Evolutionary conservation across 106 monocot species (phyloP).

Genomic region (Dioscorea dumetorum): DNA sequence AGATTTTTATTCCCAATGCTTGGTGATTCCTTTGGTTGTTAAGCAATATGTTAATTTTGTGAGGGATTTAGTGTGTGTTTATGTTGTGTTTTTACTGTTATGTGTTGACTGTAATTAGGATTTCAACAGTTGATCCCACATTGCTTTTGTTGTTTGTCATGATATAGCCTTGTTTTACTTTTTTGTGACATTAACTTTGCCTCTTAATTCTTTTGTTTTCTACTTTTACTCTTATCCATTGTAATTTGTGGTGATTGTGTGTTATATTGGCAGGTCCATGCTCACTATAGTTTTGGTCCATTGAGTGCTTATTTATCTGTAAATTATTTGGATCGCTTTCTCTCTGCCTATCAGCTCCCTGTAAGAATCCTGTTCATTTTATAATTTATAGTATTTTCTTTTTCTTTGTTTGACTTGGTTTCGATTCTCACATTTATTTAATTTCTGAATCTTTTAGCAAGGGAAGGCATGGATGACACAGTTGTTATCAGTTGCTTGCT

Average conservation of each 20-base stretch:
- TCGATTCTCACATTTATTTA: background rate
- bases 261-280: slow-evolving; percentile 54
- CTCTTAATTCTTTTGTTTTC: no score
- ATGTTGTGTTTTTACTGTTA: no score
- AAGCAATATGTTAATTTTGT: no score
- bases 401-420: background rate
- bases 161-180: no score
- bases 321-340: slow-evolving; percentile 83
- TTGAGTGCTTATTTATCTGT: slow-evolving; percentile 59
- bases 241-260: background rate
- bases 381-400: background rate
- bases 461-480: slow-evolving; percentile 84
- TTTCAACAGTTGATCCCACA: no score
- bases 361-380: slow-evolving; percentile 31
- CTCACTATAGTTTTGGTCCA: slow-evolving; percentile 63
- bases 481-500: slow-evolving; percentile 71
- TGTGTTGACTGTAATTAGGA: no score
- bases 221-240: no score
- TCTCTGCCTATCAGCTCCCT: slow-evolving; percentile 74
- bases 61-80: no score
- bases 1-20: no score
- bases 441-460: slow-evolving; percentile 26
- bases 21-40: no score
- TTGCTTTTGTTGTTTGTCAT: no score
- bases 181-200: no score